These are phyloP conservation scores for Aureobasidium zeae DNA, from an alignment of 2,329 filamentous ascomycete genomes.

Conservation along the genomic window DNA sequence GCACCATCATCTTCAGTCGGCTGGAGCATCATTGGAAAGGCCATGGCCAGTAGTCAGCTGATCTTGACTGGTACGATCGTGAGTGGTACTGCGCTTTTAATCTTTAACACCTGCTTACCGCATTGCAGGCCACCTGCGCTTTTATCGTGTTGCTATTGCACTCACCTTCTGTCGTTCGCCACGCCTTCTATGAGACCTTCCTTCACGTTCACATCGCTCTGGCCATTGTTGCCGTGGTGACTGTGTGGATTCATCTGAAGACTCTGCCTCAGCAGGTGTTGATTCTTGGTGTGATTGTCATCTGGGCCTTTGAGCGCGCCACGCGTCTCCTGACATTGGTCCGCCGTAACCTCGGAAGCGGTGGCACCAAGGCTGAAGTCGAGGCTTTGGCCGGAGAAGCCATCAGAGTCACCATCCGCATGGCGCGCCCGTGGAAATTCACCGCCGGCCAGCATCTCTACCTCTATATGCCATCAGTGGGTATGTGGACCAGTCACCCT, in stretches of 20 bases:
- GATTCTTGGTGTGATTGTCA: slow-evolving; percentile 51
- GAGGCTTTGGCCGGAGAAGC: slow-evolving; percentile 71
- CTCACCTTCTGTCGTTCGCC: slow-evolving; percentile 60
- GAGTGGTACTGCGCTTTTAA: slow-evolving; percentile 32
- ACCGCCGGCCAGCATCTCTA: slow-evolving; percentile 70
- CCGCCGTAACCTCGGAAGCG: slow-evolving; percentile 57
- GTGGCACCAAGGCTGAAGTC: slow-evolving; percentile 59
- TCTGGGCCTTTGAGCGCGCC: slow-evolving; percentile 59
- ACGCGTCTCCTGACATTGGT: slow-evolving; percentile 51
- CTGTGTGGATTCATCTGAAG: slow-evolving; percentile 57
- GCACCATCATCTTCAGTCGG: slow-evolving; percentile 27
- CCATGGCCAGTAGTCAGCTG: slow-evolving; percentile 37
- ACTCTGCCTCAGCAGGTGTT: slow-evolving; percentile 49
- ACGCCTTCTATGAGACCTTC: slow-evolving; percentile 74
- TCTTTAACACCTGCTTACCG: slow-evolving; percentile 1
- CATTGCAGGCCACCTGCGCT: slow-evolving; percentile 45
- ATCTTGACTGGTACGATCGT: slow-evolving; percentile 55
- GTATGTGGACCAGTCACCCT: slow-evolving; percentile 66
- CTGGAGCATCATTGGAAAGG: slow-evolving; percentile 40
- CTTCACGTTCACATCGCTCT: slow-evolving; percentile 61
- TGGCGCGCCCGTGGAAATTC: slow-evolving; percentile 70
- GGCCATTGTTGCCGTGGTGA: slow-evolving; percentile 51
- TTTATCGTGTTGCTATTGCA: slow-evolving; percentile 58
- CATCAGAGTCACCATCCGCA: slow-evolving; percentile 60
- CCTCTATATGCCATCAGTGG: slow-evolving; percentile 64